Percentiles rank a stretch among this genome's conserved stretches.
Conservation (phyloP, 306 rosid genomes). For the Oemleria cerasiformis region DNA sequence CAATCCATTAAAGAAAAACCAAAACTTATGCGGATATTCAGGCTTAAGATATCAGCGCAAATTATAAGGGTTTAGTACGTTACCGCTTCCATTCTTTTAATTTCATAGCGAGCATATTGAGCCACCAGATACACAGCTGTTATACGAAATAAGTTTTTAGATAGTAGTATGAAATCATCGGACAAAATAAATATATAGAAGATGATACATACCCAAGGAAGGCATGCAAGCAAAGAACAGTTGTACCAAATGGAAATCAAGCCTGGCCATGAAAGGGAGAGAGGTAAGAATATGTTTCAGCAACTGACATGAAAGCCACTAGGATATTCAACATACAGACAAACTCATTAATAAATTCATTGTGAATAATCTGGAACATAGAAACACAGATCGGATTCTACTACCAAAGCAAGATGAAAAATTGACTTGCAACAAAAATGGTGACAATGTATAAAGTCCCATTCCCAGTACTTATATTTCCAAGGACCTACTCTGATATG, state of each 20-base stretch:
- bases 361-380: neutral
- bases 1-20: neutral
- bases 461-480: neutral
- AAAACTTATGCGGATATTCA: neutral
- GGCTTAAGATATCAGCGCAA: neutral
- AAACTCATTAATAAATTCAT: neutral
- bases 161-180: neutral
- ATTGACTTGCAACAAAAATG: neutral
- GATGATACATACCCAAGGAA: conserved; percentile 58
- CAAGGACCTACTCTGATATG: neutral
- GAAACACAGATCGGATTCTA: neutral
- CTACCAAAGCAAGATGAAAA: neutral
- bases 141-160: conserved; percentile 25
- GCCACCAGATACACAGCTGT: conserved; percentile 94
- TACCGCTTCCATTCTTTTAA: conserved; percentile 78
- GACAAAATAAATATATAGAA: conserved; percentile 15
- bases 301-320: neutral
- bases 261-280: conserved; percentile 49
- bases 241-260: conserved; percentile 90
- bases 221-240: conserved; percentile 82
- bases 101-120: conserved; percentile 79
- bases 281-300: conserved; percentile 21
- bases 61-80: conserved; percentile 9
- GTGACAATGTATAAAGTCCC: neutral
- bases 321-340: neutral